Percentiles rank a stretch among this genome's conserved stretches.
phyloP scores from a whole-genome alignment of 1,284 basidiomycete genomes.

The Trichosporon sp. region DNA sequence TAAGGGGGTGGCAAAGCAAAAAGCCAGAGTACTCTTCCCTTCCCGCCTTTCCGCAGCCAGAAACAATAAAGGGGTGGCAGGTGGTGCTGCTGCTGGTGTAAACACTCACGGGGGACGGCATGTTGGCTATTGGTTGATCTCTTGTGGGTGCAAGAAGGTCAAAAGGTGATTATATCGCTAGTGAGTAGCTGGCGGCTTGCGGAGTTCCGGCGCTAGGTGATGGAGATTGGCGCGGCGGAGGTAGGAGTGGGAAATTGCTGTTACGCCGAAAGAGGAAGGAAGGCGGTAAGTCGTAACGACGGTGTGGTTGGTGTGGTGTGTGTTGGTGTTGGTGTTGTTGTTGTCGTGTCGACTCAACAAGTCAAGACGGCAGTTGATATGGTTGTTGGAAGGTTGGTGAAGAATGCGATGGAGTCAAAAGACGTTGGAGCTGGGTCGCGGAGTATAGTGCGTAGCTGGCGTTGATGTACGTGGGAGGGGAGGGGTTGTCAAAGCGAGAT shows the following conservation, averaged over 20 bases:
- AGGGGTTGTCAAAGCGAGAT: neutral
- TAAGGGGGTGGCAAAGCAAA: neutral
- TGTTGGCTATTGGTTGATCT: neutral
- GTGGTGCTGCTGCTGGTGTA: too few species aligned
- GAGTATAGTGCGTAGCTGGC: neutral
- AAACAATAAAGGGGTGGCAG: neutral
- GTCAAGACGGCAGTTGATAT: neutral
- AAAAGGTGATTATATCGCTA: neutral
- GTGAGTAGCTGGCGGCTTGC: neutral
- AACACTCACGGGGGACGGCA: neutral
- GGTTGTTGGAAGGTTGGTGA: neutral
- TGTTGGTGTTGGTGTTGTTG: neutral
- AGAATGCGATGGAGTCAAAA: neutral
- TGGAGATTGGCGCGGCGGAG: neutral
- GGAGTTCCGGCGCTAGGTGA: neutral
- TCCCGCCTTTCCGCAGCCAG: neutral
- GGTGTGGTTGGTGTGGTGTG: neutral
- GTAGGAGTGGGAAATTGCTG: neutral
- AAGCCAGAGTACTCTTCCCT: neutral
- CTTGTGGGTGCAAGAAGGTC: too few species aligned
- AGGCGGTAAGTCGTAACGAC: neutral
- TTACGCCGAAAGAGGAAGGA: neutral
- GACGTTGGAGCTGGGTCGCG: neutral
- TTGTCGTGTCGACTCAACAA: too few species aligned
- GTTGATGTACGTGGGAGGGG: neutral